Evolutionary conservation across 1,139 yeast species (phyloP).

Genomic region (Insectozyma bohioensis): DNA sequence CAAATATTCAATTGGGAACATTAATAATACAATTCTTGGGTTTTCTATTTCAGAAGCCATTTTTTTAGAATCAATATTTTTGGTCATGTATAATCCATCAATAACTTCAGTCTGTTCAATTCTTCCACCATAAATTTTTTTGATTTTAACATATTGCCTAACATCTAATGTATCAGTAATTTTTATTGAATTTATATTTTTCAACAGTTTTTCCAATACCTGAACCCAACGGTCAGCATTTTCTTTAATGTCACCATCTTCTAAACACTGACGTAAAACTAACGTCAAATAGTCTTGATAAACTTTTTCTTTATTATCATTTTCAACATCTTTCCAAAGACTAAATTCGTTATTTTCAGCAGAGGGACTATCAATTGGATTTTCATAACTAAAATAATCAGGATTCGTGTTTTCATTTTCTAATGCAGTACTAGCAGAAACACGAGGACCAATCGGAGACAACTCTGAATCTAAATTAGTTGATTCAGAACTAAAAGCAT

Average conservation of each 20-base stretch:
- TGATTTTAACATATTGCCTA: constrained; percentile 83
- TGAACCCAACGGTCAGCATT: constrained; percentile 42
- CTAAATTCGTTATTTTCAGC: constrained; percentile 1
- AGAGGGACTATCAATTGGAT: not conserved
- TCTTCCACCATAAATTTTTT: constrained; percentile 76
- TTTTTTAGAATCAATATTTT: constrained; percentile 73
- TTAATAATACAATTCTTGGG: constrained; percentile 79
- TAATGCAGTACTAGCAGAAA: constrained; percentile 12
- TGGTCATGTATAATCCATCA: constrained; percentile 84
- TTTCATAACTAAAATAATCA: constrained; percentile 8
- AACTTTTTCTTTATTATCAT: not conserved
- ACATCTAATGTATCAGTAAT: constrained; percentile 78
- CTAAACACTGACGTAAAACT: constrained; percentile 63
- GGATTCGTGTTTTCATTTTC: constrained; percentile 2
- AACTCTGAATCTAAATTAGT: constrained; percentile 9
- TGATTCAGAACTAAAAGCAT: constrained; percentile 7
- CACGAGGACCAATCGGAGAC: constrained; percentile 11
- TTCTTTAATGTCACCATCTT: constrained; percentile 50
- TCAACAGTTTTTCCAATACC: constrained; percentile 26
- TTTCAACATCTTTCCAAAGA: constrained; percentile 7
- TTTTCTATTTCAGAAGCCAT: constrained; percentile 66
- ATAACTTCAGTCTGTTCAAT: constrained; percentile 60
- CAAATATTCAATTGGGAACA: constrained; percentile 87
- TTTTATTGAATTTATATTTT: constrained; percentile 27
- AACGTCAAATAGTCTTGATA: constrained; percentile 23